Base-by-base conservation (phyloP, 2,329 filamentous ascomycete genomes). In the Chlorencoelia australis region DNA sequence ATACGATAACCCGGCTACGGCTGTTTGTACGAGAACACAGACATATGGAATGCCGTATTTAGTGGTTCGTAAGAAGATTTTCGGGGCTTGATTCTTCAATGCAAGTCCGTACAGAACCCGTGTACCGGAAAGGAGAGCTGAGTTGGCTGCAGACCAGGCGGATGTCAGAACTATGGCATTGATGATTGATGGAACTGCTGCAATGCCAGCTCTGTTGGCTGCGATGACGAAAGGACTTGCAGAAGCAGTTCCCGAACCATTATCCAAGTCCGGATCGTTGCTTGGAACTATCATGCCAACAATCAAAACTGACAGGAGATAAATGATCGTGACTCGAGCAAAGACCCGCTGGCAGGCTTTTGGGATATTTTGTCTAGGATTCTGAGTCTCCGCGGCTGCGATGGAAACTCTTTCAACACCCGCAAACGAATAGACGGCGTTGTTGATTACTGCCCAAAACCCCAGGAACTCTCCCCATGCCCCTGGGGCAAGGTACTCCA, bases 121-220 rank as follows among this genome's bases (percentile, higher is more conserved):
- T 1, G 73, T 75, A 18, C 73, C 74, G 1, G 71, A 63, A 26
- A 67, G 62, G 21, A 87, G 62, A 50, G 70, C 73, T 46, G 79
- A 75, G 47, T 86, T 86, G 0, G 72, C 75, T 0, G 79, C 69
- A 0, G 79, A 84, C 60, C 74, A 79, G 0, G 78, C 80, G 0
- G 78, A 81, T 0, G 77, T 82, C 46, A 87, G 67, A 47, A 88
- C 78, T 17, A 87, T 67, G 22, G 80, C 82, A 55, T 89, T 89
- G 59, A 88, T 77, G 37, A 88, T 71, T 5, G 74, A 75, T 0
- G 80, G 78, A 4, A 87, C 69, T 5, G 69, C 77, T 4, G 64
- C 66, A 39, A 87, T 77, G 1, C 78, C 75, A 2, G 81, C 82
- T 19, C 73, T 69, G 8, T 70, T 66, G 24, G 79, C 75, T 13